Percentiles rank a stretch among this genome's conserved stretches.
These are phyloP conservation scores for Podaxis sp. DNA, from an alignment of 768 basidiomycete genomes.

Conservation along the genomic window DNA sequence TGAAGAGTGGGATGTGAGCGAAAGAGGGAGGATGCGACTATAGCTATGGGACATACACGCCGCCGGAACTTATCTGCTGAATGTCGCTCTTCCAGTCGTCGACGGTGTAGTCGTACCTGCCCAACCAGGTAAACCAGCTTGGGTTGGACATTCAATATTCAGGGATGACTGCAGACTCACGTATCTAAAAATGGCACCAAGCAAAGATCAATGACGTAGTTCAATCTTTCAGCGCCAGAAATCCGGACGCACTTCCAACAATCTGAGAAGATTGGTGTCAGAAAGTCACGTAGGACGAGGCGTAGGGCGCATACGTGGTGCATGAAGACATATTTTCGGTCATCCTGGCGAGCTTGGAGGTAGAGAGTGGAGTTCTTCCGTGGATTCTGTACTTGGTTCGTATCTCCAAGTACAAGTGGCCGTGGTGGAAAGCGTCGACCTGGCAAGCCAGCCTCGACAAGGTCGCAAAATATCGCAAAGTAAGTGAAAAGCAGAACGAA, in stretches of 20 bases:
- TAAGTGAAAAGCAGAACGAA: not conserved
- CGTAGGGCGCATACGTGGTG: conserved; percentile 38
- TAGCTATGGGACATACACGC: conserved; percentile 32
- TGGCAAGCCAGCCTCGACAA: conserved; percentile 4
- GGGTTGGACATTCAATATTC: not conserved
- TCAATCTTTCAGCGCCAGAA: not conserved
- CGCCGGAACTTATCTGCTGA: conserved; percentile 36
- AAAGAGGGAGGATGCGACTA: conserved; percentile 12
- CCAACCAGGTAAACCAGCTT: not conserved
- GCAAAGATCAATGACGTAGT: conserved; percentile 10
- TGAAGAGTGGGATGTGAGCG: conserved; percentile 8
- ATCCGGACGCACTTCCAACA: conserved; percentile 39
- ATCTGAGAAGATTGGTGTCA: conserved; percentile 28
- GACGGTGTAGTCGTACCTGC: conserved; percentile 38
- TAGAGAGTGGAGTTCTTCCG: not conserved
- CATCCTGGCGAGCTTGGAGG: conserved; percentile 30
- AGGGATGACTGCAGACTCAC: conserved; percentile 24
- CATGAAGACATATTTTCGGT: conserved; percentile 51
- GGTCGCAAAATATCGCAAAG: conserved; percentile 4
- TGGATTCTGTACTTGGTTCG: not conserved
- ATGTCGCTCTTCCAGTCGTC: conserved; percentile 43
- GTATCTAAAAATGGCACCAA: conserved; percentile 32
- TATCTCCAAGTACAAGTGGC: not conserved
- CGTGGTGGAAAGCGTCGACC: not conserved
- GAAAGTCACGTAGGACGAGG: not conserved